These are phyloP conservation scores for Elaeagnus macrophylla DNA, from an alignment of 306 rosid species.

Conservation along the genomic window DNA sequence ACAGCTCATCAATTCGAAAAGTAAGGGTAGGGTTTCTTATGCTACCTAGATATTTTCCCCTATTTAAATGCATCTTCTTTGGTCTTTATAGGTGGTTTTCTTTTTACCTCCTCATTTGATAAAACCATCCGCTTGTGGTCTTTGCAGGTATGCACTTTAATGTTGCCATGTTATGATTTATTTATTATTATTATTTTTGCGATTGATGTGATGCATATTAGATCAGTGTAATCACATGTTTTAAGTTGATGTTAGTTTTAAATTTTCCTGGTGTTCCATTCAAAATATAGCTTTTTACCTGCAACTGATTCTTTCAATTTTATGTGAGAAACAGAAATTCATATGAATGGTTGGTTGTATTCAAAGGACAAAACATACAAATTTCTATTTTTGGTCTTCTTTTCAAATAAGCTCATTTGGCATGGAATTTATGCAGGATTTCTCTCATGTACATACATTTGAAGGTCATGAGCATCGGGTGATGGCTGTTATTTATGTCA, in stretches of 20 bases:
- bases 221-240: constrained; percentile 9
- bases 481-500: constrained; percentile 61
- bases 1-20: not conserved
- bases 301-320: too few relatives aligned
- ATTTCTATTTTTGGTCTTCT: not conserved
- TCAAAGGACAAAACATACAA: not conserved
- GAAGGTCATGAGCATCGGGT: constrained; percentile 79
- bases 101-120: constrained; percentile 89
- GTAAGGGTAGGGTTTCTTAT: not conserved
- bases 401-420: constrained; percentile 18
- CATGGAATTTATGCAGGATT: constrained; percentile 52
- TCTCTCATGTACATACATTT: constrained; percentile 66
- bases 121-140: constrained; percentile 84
- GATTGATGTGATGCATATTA: constrained; percentile 9
- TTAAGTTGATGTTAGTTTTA: too few relatives aligned
- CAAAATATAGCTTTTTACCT: too few relatives aligned
- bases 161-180: constrained; percentile 7
- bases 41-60: not conserved
- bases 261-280: too few relatives aligned
- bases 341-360: not conserved
- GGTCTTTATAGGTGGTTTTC: constrained; percentile 56
- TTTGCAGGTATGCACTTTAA: constrained; percentile 54
- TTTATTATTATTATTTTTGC: not conserved
- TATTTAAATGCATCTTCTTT: constrained; percentile 10
- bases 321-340: too few relatives aligned